Base-by-base conservation (phyloP, 2,329 filamentous ascomycete species). In the Juglanconis oblonga region DNA sequence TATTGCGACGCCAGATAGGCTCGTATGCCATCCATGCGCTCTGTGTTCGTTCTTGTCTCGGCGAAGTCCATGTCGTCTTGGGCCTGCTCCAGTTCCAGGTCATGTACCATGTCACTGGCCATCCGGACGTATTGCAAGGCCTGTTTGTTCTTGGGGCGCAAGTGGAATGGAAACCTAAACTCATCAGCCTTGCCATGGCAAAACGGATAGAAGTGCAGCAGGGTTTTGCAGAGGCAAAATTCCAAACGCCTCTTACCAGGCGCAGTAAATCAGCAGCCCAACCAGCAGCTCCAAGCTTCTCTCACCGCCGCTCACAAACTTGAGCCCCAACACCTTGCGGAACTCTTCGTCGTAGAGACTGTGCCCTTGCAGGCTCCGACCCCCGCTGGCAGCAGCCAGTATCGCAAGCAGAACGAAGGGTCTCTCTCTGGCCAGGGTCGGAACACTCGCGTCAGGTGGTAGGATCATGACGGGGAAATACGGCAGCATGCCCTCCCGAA, bases 291-390 rank as follows among this genome's bases (percentile, higher is more conserved):
- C 83, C 29, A 87, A 61, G 11, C 76, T 83, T 58, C 81, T 78
- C 72, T 87, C 83, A 0, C 83, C 82, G 3, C 79, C 77, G 0
- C 83, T 76, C 0, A 87, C 80, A 45, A 84, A 80, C 67, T 83
- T 85, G 49, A 83, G 72, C 1, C 77, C 81, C n/a, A 85, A 65
- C 0, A 83, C 75, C 66, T 84, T 84, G 35, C 82, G 74, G 54
- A 86, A 82, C 69, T 86, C 83, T 52, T 81, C 78, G 33, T 86
- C 83, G 49, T 86, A 84, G 3, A 82, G 71, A 13, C 71, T 77
- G 58, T 85, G 80, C 0, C 82, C 78, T 64, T 82, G 79, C 29
- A 81, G 66, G n/a, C 79, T 78, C 10, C 67, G 73, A n/a, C 66
- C 54, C 35, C 78, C 76, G 38, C 81, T 80, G 3, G 79, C 78